Evolutionary conservation across 495 filamentous ascomycete species (phyloP), one percentile per base, ranked within the genome.

Genomic region (Parmelia sp.): DNA sequence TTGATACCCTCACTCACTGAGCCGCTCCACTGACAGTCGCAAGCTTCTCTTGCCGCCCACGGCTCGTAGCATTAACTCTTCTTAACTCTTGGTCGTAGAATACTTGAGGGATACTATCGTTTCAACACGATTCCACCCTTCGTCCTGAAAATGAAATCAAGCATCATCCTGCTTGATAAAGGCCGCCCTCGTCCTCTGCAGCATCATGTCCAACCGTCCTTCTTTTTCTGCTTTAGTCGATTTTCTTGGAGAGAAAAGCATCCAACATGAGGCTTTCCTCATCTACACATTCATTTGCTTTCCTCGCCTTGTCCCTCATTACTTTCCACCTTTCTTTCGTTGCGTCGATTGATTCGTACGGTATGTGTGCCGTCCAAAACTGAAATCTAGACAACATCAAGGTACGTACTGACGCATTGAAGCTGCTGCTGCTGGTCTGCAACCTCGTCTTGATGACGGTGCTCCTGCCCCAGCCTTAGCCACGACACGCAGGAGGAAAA

Each of bases 211-310:
- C 23, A 21, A 39, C n/a, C 31, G 42, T 12, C 17, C 9, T 49
- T 21, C 31, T 39, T 44, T 58, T 10, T 33, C 40, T 58, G 49
- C 51, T 66, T 44, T 45, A 21, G 25, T 64, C 12, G 31, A 21
- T 19, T 45, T 47, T 60, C 55, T 53, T 44, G 25, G 27, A 60
- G 36, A 27, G 31, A 36, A 27, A 42, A 33, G 60, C 45, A n/a
- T 42, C 53, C 63, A 63, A 51, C 53, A 65, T 68, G 66, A 65
- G 36, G 63, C 12, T 59, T 55, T 62, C 60, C 51, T 68, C 66
- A 57, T 58, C 27, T 23, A 33, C 44, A 68, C 63, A 37, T 60
- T 65, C 66, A 39, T 68, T 68, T 60, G 29, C 36, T 33, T 65
- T 33, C 44, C 65, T 31, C 57, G 36, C 60, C 12, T 65, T 59